phyloP scores from a whole-genome alignment of 78 protist species.

The Planoprotostelium fungivorum region DNA sequence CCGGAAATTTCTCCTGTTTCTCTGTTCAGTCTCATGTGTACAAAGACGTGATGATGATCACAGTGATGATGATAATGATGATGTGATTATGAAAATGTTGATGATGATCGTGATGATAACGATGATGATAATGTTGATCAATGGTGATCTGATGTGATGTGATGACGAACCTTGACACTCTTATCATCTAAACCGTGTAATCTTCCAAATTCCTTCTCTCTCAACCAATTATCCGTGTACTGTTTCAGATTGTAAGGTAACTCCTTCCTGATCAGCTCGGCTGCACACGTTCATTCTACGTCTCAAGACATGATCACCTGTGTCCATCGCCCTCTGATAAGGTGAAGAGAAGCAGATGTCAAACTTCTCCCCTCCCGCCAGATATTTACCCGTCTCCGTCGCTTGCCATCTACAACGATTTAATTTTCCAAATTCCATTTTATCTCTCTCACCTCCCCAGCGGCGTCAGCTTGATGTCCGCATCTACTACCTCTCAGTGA shows the following conservation, averaged over 20 bases:
- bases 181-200: conserved; percentile 27
- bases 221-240: conserved; percentile 3
- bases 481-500: conserved; percentile 26
- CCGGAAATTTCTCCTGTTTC: conserved; percentile 16
- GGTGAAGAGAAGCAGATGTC: conserved; percentile 42
- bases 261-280: conserved; percentile 20
- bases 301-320: conserved; percentile 8
- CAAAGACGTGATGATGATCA: background rate
- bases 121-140: no score
- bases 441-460: no score
- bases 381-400: conserved; percentile 13
- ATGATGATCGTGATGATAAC: background rate
- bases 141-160: no score
- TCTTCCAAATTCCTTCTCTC: conserved; percentile 46
- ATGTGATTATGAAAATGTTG: background rate
- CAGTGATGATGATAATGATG: background rate
- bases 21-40: background rate
- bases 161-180: background rate
- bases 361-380: conserved; percentile 14
- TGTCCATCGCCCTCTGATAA: conserved; percentile 23
- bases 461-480: conserved; percentile 20
- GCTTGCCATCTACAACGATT: conserved; percentile 44
- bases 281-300: background rate
- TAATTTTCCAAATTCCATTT: no score
- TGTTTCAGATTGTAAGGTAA: conserved; percentile 16